Conservation (phyloP, 176 grass and related monocot genomes). For the Urochloa ruziziensis region DNA sequence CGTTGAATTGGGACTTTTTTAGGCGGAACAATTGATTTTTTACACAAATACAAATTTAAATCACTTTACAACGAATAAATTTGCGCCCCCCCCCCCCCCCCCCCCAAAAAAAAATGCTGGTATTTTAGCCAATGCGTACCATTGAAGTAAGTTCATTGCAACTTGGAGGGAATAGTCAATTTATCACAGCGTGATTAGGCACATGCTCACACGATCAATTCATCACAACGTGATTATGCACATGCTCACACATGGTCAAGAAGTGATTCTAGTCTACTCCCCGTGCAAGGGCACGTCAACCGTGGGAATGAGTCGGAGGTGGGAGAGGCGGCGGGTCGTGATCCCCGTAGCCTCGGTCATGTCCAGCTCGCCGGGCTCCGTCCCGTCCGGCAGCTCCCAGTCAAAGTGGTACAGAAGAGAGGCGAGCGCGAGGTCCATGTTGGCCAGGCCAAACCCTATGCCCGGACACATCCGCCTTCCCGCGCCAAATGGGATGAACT, state of each 20-base stretch:
- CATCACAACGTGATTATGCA: background rate
- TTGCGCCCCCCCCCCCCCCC: no score
- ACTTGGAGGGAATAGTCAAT: no score
- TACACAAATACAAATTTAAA: no score
- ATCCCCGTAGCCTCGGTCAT: background rate
- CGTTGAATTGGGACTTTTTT: no score
- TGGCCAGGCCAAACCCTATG: conserved; percentile 20
- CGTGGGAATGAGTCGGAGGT: background rate
- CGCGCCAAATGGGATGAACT: conserved; percentile 20
- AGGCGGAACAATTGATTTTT: no score
- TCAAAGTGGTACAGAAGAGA: background rate
- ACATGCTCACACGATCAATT: no score
- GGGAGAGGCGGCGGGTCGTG: background rate
- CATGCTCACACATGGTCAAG: background rate
- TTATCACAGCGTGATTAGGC: no score
- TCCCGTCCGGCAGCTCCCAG: background rate
- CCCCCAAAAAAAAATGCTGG: no score
- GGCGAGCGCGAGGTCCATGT: conserved; percentile 4
- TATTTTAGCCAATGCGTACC: no score
- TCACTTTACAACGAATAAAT: no score
- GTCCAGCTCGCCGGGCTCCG: background rate
- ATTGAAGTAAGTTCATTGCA: no score
- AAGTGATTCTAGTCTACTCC: background rate
- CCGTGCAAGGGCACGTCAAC: background rate
- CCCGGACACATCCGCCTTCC: background rate